phyloP scores from a whole-genome alignment of 163 green algal species.

The Chlorella variabilis region DNA sequence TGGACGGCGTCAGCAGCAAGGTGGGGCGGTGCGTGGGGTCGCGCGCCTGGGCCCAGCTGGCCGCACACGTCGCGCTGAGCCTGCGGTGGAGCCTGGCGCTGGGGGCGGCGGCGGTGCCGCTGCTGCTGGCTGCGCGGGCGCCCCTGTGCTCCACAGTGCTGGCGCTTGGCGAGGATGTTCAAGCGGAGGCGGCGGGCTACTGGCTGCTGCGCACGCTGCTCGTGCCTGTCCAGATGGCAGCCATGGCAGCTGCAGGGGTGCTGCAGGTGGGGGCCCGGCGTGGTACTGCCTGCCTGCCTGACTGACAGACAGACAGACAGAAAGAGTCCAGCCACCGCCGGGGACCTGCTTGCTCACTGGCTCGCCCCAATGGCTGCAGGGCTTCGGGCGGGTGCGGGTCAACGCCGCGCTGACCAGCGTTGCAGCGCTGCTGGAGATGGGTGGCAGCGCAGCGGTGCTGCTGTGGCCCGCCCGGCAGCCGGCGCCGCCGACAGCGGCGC shows the following conservation, averaged over 20 bases:
- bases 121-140: neutral
- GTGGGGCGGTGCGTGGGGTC: constrained; percentile 27
- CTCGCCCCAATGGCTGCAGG: too few species aligned
- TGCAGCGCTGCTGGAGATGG: constrained; percentile 52
- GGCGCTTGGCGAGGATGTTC: neutral
- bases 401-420: constrained; percentile 42
- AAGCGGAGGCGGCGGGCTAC: constrained; percentile 5
- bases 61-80: constrained; percentile 20
- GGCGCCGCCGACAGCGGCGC: neutral
- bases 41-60: constrained; percentile 26
- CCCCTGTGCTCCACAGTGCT: constrained; percentile 4
- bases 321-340: too few species aligned
- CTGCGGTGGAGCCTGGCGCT: constrained; percentile 28
- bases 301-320: neutral
- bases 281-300: too few species aligned
- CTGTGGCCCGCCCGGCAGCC: neutral
- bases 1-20: constrained; percentile 48
- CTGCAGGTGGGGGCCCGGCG: neutral
- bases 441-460: constrained; percentile 41
- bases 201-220: constrained; percentile 22
- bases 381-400: constrained; percentile 46
- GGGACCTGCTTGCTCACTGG: too few species aligned
- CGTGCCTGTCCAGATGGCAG: constrained; percentile 52
- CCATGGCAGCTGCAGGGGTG: constrained; percentile 44
- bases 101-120: neutral